A percentile compares a stretch with the other conserved stretches of the same genome.
These are phyloP conservation scores for Hypsizygus marmoreus DNA, from an alignment of 768 basidiomycete genomes.

Conservation along the genomic window DNA sequence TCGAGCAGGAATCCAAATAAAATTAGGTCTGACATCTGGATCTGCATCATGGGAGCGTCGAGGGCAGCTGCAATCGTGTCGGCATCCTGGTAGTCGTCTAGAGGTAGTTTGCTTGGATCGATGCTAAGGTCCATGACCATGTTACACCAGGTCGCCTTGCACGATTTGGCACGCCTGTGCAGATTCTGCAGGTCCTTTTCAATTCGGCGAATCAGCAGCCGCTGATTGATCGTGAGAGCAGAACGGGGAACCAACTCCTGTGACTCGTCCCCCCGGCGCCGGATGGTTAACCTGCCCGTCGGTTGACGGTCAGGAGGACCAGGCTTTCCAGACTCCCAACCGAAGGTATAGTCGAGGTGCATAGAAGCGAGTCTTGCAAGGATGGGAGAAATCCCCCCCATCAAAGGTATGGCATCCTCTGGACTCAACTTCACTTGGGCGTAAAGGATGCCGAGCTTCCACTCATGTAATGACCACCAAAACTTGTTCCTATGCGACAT, in stretches of 20 bases:
- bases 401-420: too few species aligned
- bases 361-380: too few species aligned
- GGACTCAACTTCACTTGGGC: too few species aligned
- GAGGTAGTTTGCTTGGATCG: background rate
- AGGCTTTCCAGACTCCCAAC: too few species aligned
- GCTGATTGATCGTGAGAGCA: background rate
- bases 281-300: too few species aligned
- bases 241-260: conserved; percentile 2
- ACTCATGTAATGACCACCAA: too few species aligned
- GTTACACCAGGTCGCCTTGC: conserved; percentile 12
- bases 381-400: too few species aligned
- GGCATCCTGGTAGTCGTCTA: conserved; percentile 3
- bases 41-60: conserved; percentile 6
- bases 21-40: conserved; percentile 9
- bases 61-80: conserved; percentile 8
- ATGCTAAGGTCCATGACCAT: conserved; percentile 7
- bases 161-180: background rate
- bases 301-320: too few species aligned
- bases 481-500: too few species aligned
- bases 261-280: too few species aligned
- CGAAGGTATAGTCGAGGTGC: too few species aligned
- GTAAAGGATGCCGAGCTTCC: too few species aligned
- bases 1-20: conserved; percentile 10
- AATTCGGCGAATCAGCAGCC: background rate
- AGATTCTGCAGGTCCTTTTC: background rate